phyloP scores from a whole-genome alignment of 2,329 filamentous ascomycete species.

The Pochonia chlamydosporia region DNA sequence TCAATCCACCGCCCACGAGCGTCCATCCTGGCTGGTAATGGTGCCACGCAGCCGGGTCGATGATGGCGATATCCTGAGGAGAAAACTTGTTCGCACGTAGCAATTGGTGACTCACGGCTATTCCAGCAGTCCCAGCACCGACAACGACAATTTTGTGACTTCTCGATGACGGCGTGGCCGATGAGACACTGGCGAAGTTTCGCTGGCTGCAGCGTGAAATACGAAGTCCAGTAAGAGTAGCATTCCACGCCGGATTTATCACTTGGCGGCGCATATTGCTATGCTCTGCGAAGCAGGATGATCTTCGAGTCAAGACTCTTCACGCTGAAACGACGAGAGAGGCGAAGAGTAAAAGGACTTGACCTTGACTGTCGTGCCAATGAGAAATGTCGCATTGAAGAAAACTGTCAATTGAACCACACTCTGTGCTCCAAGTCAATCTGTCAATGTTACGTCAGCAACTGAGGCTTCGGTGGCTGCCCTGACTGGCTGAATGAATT shows the following conservation, averaged over 20 bases:
- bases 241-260: neutral
- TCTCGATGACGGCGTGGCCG: conserved; percentile 24
- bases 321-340: no score
- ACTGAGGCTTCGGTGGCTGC: no score
- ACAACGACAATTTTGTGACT: conserved; percentile 61
- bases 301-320: no score
- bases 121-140: conserved; percentile 60
- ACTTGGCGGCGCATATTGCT: neutral
- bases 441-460: no score
- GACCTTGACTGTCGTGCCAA: no score
- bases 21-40: conserved; percentile 69
- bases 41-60: conserved; percentile 58
- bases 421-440: no score
- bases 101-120: conserved; percentile 62
- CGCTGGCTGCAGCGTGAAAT: conserved; percentile 1
- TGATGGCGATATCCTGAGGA: conserved; percentile 55
- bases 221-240: neutral
- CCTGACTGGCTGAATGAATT: no score
- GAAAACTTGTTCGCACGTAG: conserved; percentile 51
- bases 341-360: no score
- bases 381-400: no score
- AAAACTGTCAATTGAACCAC: no score
- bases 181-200: conserved; percentile 16
- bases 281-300: no score
- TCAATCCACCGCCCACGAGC: conserved; percentile 60